Percentiles rank a stretch among this genome's conserved stretches.
Conservation (phyloP, 176 grass and related monocot species). For the Urochloa ruziziensis region DNA sequence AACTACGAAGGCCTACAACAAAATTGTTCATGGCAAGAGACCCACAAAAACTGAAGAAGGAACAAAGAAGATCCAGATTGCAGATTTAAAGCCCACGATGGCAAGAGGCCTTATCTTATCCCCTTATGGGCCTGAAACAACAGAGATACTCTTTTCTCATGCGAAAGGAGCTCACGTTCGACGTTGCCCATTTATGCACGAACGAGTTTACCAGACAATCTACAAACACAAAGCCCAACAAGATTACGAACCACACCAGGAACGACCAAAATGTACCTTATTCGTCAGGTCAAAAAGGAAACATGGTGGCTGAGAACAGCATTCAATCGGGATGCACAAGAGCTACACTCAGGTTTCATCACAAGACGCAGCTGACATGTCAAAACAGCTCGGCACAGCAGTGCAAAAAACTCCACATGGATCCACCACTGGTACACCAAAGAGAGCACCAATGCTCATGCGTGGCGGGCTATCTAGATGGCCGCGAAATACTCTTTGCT, state of each 20-base stretch:
- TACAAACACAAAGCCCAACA: too few relatives aligned
- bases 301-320: not conserved
- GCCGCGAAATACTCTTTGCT: slow-evolving; percentile 86
- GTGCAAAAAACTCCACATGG: slow-evolving; percentile 29
- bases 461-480: slow-evolving; percentile 31
- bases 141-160: not conserved
- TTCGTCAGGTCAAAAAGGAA: not conserved
- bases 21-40: too few relatives aligned
- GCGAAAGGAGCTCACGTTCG: too few relatives aligned
- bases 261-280: not conserved
- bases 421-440: not conserved
- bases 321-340: slow-evolving; percentile 23
- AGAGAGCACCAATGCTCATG: not conserved
- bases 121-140: not conserved
- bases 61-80: too few relatives aligned
- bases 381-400: not conserved
- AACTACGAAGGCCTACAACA: too few relatives aligned
- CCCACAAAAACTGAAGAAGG: too few relatives aligned
- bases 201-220: too few relatives aligned
- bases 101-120: too few relatives aligned
- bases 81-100: not conserved
- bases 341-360: slow-evolving; percentile 14
- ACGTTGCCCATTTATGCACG: too few relatives aligned
- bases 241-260: too few relatives aligned
- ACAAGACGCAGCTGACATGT: not conserved